A percentile compares a stretch with the other conserved stretches of the same genome.
Conservation (phyloP, 1,284 basidiomycete species). For the Irpex lacteus region DNA sequence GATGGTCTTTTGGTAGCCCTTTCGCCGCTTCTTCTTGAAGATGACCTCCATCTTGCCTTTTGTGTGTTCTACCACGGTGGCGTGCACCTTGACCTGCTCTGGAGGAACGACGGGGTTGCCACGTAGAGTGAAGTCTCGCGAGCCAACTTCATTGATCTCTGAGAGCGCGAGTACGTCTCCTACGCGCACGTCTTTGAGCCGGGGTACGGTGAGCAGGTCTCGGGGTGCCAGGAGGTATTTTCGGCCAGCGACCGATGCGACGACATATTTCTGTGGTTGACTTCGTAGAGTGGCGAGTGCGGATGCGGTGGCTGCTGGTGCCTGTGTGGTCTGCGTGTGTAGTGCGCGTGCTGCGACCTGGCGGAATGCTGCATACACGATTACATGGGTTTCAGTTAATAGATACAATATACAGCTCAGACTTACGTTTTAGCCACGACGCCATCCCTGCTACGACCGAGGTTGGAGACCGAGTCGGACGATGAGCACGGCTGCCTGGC, state of each 20-base stretch:
- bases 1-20: constrained; percentile 85
- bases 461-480: constrained; percentile 6
- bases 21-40: constrained; percentile 96
- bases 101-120: constrained; percentile 63
- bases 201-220: constrained; percentile 91
- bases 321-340: constrained; percentile 25
- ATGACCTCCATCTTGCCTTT: constrained; percentile 90
- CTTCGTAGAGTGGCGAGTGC: constrained; percentile 51
- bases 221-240: constrained; percentile 87
- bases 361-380: constrained; percentile 15
- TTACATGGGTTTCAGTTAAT: constrained; percentile 3
- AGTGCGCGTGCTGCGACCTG: constrained; percentile 26
- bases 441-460: constrained; percentile 24
- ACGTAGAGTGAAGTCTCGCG: constrained; percentile 90
- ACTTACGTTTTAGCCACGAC: constrained; percentile 22
- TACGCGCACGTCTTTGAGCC: constrained; percentile 76
- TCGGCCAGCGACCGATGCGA: constrained; percentile 85
- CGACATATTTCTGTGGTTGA: constrained; percentile 85
- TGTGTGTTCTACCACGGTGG: constrained; percentile 95
- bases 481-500: neutral
- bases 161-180: constrained; percentile 86
- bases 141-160: constrained; percentile 91
- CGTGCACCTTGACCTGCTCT: constrained; percentile 68
- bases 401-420: constrained; percentile 14
- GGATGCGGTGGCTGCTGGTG: constrained; percentile 27